Base-by-base conservation (phyloP, 129 eudicot species). In the Tagetes patula region DNA sequence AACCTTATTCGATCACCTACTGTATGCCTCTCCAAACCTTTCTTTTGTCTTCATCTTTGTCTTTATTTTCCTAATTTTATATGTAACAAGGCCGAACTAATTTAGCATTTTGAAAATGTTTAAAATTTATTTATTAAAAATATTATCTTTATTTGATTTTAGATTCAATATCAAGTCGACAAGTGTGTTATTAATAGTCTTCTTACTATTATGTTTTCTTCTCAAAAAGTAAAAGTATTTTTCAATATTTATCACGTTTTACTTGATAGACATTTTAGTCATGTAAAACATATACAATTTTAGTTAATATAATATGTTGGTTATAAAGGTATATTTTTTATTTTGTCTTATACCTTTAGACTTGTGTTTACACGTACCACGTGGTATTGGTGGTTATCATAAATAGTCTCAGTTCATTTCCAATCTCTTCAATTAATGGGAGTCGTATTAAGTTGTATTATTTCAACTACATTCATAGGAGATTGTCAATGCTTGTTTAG, bases 1-100 rank as follows among this genome's bases (percentile, higher is more conserved):
- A 71, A 53, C 69, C 11, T 72, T 69, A 79, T 53, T 67, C 73
- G 33, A 67, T 73, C 41, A 75, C 55, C 27, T 20, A 20, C 27
- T 20, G 27, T 20, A 20, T 30, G 62, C 40, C 67, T 8, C 45
- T 59, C 53, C 75, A 58, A 56, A 60, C 14, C 69, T 4, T 73
- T 1, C 34, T 61, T 59, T 60, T 59, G 69, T 73, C 77, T 8
- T 43, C 39, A 71, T 56, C 68, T 1, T 12, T 72, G 75, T 72
- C 67, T 43, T 55, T 0, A 10, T 0, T 43, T 39, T 41, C 33
- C 14, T 33, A 11, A 31, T 53, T 39, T 38, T 53, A 12, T 65
- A 27, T 5, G 11, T 27, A 3, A 56, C 13, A 31, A 32, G 63
- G 37, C 63, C 63, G 13, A 31, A 30, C 36, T 53, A 20, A 20